Conservation (phyloP, 345 rosid genomes). For the Salix suchowensis region DNA sequence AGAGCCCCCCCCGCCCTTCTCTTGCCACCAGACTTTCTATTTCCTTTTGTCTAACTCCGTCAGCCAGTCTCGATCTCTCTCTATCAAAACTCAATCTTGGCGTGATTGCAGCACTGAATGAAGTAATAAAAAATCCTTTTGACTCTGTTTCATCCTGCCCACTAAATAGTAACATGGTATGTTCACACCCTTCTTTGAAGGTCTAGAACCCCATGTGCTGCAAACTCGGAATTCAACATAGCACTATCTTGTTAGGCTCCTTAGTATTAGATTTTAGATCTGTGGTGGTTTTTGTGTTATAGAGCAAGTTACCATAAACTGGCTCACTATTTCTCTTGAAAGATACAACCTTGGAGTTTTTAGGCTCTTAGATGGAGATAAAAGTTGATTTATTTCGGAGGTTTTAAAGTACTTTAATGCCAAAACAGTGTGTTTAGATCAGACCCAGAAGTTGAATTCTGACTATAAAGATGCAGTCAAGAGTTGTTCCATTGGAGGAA, state of each 20-base stretch:
- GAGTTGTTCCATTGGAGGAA: slow-evolving; percentile 60
- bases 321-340: background rate
- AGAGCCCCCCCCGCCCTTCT: background rate
- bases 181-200: background rate
- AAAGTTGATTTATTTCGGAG: background rate
- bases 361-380: background rate
- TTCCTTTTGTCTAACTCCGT: background rate
- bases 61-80: background rate
- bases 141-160: background rate
- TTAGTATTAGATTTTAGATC: slow-evolving; percentile 21
- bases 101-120: slow-evolving; percentile 9
- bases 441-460: slow-evolving; percentile 16
- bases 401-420: background rate
- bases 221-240: background rate
- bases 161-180: background rate
- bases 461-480: slow-evolving; percentile 47
- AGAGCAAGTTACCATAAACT: background rate
- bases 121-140: background rate
- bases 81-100: background rate
- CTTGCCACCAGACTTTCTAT: background rate
- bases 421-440: slow-evolving; percentile 11
- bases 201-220: slow-evolving; percentile 9
- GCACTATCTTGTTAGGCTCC: background rate
- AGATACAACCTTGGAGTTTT: slow-evolving; percentile 4
- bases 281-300: background rate